Base-by-base conservation (phyloP, 345 rosid genomes). In the Ceriops zippeliana region DNA sequence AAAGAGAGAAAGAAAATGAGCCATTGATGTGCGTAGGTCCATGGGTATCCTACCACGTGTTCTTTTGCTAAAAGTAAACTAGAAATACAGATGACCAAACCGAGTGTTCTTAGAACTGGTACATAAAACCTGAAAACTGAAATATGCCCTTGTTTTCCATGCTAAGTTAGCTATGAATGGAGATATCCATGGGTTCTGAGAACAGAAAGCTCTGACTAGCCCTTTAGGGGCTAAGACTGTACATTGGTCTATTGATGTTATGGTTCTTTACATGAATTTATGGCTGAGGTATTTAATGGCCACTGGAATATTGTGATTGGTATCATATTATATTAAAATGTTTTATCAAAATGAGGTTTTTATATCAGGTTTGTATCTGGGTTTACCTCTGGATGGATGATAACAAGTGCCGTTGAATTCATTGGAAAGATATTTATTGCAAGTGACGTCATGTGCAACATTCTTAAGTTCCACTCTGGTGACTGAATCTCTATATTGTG, bases 391-490 rank as follows among this genome's bases (percentile, higher is more conserved):
- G 98, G 97, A 66, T 90, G 52, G 75, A 90, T 74, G 88, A 24
- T 24, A 1, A 92, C 73, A 96, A 87, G 88, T 17, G 78, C 67
- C 7, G 89, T 90, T 79, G 87, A 84, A 76, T 80, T 90, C 69
- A 73, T 84, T 69, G 99, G 96, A 63, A 87, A 96, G 80, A 85
- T 86, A 75, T 92, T 90, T 80, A 83, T 92, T 63, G 95, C 97
- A 70, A 97, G 99, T 92, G 63, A 78, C 72, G 7, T 62, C 67
- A 65, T 62, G 34, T 69, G 52, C 38, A 31, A 19, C 63, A 56
- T 68, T 63, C 28, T 51, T 21, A 49, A 66, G 66, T 60, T 64
- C 61, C 32, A 24, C 64, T 52, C 65, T 65, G 52, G 28, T 53
- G 20, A 56, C 52, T 52, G 47, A 38, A 68, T 66, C 47, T 67